Evolutionary conservation across 352 stramenopile species (phyloP).

Genomic region (Aphanomyces cochlioides): DNA sequence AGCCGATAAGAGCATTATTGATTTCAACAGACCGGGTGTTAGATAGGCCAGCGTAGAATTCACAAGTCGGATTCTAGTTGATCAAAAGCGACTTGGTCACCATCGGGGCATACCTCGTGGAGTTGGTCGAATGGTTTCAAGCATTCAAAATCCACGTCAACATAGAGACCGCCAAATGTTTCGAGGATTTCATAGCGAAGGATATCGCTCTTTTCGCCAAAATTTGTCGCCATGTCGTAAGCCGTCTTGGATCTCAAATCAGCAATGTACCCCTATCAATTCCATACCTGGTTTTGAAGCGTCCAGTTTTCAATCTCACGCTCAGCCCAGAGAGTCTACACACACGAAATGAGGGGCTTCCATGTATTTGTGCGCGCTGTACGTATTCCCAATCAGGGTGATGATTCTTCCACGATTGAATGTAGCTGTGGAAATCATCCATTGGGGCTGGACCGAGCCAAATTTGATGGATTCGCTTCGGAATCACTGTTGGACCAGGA

Average conservation of each 20-base stretch:
- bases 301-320: background rate
- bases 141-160: slow-evolving; percentile 43
- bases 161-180: slow-evolving; percentile 37
- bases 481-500: background rate
- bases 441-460: slow-evolving; percentile 36
- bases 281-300: background rate
- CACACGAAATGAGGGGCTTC: slow-evolving; percentile 31
- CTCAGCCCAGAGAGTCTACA: background rate
- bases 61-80: background rate
- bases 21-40: slow-evolving; percentile 41
- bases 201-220: slow-evolving; percentile 41
- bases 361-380: slow-evolving; percentile 18
- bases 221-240: slow-evolving; percentile 35
- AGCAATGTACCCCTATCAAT: too few species aligned
- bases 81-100: background rate
- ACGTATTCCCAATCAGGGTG: slow-evolving; percentile 25
- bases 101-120: slow-evolving; percentile 4
- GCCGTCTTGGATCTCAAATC: background rate
- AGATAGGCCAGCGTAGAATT: slow-evolving; percentile 38
- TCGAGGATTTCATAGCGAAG: slow-evolving; percentile 39
- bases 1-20: slow-evolving; percentile 40
- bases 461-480: slow-evolving; percentile 37
- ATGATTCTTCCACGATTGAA: slow-evolving; percentile 31
- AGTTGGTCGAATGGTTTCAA: slow-evolving; percentile 34
- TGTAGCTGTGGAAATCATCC: slow-evolving; percentile 27